phyloP scores from a whole-genome alignment of 306 rosid species.

The Cucumis hystrix region DNA sequence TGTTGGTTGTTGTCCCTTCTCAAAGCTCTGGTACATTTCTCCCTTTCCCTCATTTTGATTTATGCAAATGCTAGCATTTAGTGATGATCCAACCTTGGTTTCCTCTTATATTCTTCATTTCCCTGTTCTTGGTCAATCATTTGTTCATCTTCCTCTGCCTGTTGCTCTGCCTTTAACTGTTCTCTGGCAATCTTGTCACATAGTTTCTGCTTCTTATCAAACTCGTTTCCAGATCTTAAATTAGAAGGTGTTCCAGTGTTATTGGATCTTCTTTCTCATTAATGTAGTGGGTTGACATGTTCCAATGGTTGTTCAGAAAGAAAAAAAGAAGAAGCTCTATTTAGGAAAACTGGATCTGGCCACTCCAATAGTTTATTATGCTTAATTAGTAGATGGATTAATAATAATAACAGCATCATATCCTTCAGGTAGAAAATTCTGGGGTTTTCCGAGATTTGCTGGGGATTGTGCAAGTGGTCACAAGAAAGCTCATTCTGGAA shows the following conservation, averaged over 20 bases:
- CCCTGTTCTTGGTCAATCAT: neutral
- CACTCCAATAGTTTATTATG: neutral
- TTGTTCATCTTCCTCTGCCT: neutral
- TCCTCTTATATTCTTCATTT: neutral
- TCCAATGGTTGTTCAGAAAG: neutral
- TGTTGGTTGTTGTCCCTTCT: constrained; percentile 87
- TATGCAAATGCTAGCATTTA: neutral
- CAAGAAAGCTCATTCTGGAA: constrained; percentile 51
- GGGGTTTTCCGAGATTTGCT: constrained; percentile 90
- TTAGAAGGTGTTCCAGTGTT: neutral
- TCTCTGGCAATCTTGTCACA: neutral
- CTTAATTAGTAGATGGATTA: neutral
- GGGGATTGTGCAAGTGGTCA: constrained; percentile 89
- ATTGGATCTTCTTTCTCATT: neutral
- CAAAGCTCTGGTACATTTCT: constrained; percentile 55
- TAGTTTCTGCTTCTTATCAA: neutral
- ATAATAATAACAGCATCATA: neutral
- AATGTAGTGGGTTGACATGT: neutral
- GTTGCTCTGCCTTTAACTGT: neutral
- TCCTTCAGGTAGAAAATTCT: constrained; percentile 60
- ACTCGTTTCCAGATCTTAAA: neutral
- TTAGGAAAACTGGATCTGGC: neutral
- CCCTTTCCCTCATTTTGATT: neutral
- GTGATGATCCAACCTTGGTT: neutral
- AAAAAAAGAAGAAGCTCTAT: neutral